Percentiles rank a stretch among this genome's conserved stretches.
Evolutionary conservation across 2,329 filamentous ascomycete species (phyloP).

Genomic region (Apiospora malaysiana): DNA sequence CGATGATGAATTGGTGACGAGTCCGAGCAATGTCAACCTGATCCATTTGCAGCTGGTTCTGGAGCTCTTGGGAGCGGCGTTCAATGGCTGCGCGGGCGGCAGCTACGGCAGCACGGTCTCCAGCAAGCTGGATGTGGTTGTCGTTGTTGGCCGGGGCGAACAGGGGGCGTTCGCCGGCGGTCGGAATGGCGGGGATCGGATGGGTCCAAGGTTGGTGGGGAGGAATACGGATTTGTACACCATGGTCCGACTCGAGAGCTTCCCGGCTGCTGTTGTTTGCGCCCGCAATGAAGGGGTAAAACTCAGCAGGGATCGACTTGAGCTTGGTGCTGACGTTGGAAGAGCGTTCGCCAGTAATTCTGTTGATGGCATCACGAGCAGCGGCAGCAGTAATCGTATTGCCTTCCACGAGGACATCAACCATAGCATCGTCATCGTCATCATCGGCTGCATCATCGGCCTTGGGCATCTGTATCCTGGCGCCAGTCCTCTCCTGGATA

Average conservation of each 20-base stretch:
- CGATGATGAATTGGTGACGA: conserved; percentile 93
- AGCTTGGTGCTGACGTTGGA: conserved; percentile 83
- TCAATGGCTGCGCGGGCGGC: conserved; percentile 83
- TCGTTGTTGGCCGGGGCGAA: conserved; percentile 75
- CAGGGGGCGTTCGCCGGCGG: conserved; percentile 67
- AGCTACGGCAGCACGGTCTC: conserved; percentile 83
- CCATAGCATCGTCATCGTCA: conserved; percentile 80
- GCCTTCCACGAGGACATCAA: conserved; percentile 89
- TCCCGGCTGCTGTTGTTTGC: conserved; percentile 72
- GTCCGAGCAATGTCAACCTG: conserved; percentile 84
- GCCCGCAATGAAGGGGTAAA: conserved; percentile 93
- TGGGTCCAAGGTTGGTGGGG: conserved; percentile 78
- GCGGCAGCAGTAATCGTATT: conserved; percentile 87
- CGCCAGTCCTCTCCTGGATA: conserved; percentile 87
- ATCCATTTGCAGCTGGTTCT: conserved; percentile 76
- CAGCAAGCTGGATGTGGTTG: conserved; percentile 82
- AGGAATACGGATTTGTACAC: conserved; percentile 83
- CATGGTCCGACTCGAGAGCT: conserved; percentile 73
- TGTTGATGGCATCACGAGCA: conserved; percentile 82
- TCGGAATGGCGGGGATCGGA: conserved; percentile 67
- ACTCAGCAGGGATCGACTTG: conserved; percentile 85
- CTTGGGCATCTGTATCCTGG: conserved; percentile 88
- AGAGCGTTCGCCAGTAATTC: conserved; percentile 85
- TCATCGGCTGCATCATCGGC: conserved; percentile 67
- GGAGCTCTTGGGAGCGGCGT: conserved; percentile 75